phyloP scores from a whole-genome alignment of 78 protist species.

The Cavenderia fasciculata region DNA sequence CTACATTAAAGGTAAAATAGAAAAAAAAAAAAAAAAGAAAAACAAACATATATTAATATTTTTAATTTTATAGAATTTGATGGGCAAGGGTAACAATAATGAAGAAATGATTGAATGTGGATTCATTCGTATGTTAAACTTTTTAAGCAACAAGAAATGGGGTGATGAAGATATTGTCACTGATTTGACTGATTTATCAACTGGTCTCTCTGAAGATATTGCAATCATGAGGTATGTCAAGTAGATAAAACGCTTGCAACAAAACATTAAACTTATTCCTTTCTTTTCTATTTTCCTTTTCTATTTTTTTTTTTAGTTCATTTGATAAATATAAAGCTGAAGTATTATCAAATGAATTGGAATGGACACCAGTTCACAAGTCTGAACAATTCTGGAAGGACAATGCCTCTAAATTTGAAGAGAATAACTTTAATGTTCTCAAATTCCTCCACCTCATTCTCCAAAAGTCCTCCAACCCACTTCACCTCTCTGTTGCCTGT shows the following conservation, averaged over 20 bases:
- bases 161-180: slow-evolving; percentile 90
- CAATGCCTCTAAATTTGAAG: slow-evolving; percentile 88
- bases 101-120: slow-evolving; percentile 82
- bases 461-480: slow-evolving; percentile 5
- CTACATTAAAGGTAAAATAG: slow-evolving; percentile 72
- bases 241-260: no score
- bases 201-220: slow-evolving; percentile 49
- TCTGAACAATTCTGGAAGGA: slow-evolving; percentile 94
- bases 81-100: slow-evolving; percentile 25
- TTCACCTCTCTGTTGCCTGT: slow-evolving; percentile 90
- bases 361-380: slow-evolving; percentile 95
- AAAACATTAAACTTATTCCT: no score
- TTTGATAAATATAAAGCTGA: slow-evolving; percentile 87
- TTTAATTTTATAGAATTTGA: slow-evolving; percentile 39
- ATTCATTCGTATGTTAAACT: slow-evolving; percentile 34
- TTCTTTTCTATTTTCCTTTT: neutral
- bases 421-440: slow-evolving; percentile 73
- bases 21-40: neutral
- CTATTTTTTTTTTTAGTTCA: slow-evolving; percentile 38
- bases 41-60: neutral
- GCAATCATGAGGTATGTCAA: slow-evolving; percentile 69
- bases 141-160: slow-evolving; percentile 69
- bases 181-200: slow-evolving; percentile 47
- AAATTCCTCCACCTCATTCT: slow-evolving; percentile 32
- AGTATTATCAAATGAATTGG: slow-evolving; percentile 78